phyloP scores from a whole-genome alignment of 78 protist species.

The Blattamonas nauphoetae region DNA sequence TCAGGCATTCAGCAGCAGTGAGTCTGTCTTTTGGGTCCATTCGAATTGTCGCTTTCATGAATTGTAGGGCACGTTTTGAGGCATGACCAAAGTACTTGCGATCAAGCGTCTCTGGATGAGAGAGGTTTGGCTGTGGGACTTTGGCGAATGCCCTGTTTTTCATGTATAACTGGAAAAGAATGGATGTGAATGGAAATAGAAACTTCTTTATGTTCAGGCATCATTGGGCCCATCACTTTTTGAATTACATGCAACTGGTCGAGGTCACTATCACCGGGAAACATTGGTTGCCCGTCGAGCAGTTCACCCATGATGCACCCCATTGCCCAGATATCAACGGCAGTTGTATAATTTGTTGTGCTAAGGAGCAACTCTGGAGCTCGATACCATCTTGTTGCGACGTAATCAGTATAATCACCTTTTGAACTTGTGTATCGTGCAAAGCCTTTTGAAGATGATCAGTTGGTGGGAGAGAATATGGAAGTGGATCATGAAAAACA shows the following conservation, averaged over 20 bases:
- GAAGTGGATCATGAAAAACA: neutral
- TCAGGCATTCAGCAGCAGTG: conserved; percentile 9
- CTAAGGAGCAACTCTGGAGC: conserved; percentile 52
- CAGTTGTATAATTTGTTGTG: conserved; percentile 23
- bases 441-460: neutral
- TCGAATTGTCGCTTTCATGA: conserved; percentile 14
- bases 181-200: neutral
- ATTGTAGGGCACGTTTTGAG: conserved; percentile 15
- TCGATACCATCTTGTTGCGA: conserved; percentile 77
- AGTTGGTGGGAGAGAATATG: neutral
- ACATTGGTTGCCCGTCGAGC: conserved; percentile 50
- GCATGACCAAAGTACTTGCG: conserved; percentile 21
- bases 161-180: conserved; percentile 29
- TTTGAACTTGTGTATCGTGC: neutral
- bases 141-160: conserved; percentile 35
- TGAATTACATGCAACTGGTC: conserved; percentile 55
- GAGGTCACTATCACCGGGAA: conserved; percentile 62
- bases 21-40: conserved; percentile 23
- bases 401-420: conserved; percentile 56
- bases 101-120: conserved; percentile 38
- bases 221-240: conserved; percentile 26
- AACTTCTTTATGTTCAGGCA: neutral
- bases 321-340: conserved; percentile 58
- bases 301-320: conserved; percentile 67
- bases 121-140: conserved; percentile 27